Evolutionary conservation across 1,284 basidiomycete species (phyloP).

Genomic region (Earliella scabrosa): DNA sequence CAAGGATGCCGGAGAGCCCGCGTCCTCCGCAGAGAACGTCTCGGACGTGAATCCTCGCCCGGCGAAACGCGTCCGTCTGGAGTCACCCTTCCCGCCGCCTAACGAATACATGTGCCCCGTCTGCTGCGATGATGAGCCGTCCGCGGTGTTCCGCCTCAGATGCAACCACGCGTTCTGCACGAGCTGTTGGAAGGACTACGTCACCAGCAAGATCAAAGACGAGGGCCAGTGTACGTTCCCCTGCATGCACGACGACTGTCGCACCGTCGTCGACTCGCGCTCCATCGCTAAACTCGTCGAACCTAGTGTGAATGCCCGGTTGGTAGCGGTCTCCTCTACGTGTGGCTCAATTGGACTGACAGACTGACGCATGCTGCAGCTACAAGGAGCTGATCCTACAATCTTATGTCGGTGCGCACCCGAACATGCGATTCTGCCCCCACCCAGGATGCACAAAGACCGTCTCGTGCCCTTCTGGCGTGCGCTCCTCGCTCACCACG

Average conservation of each 20-base stretch:
- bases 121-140: conserved; percentile 49
- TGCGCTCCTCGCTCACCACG: conserved; percentile 47
- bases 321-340: not conserved
- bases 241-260: conserved; percentile 68
- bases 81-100: conserved; percentile 25
- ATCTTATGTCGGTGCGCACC: conserved; percentile 63
- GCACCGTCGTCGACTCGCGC: conserved; percentile 51
- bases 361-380: conserved; percentile 30
- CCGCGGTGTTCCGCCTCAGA: conserved; percentile 44
- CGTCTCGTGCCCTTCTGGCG: conserved; percentile 38
- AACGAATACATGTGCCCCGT: conserved; percentile 52
- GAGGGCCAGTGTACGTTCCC: conserved; percentile 66
- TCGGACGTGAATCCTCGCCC: conserved; percentile 23
- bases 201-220: conserved; percentile 58
- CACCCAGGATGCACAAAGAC: conserved; percentile 39
- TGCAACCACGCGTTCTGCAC: conserved; percentile 61
- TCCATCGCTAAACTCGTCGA: conserved; percentile 48
- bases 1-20: conserved; percentile 37
- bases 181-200: conserved; percentile 62
- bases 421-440: conserved; percentile 64
- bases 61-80: conserved; percentile 33
- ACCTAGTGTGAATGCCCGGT: conserved; percentile 41
- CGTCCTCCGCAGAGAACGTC: not conserved
- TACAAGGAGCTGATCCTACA: conserved; percentile 62
- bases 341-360: not conserved